Base-by-base conservation (phyloP, 1,139 yeast genomes). In the Lodderomyces margitis region DNA sequence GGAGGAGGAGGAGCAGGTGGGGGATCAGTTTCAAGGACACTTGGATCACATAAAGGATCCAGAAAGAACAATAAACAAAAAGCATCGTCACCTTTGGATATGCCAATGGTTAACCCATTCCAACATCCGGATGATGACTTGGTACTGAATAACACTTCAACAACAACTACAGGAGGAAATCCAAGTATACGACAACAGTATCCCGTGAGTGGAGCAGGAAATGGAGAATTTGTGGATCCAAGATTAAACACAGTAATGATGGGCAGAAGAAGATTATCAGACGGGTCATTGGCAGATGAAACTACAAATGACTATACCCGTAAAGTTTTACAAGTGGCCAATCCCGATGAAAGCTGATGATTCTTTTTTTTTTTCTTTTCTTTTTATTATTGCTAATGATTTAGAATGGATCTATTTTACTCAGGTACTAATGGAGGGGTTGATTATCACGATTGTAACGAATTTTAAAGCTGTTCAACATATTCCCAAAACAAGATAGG, bases 281-380 rank as follows among this genome's bases (percentile, higher is more conserved):
- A 83, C 55, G 91, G 89, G 11, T 77, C 86, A 19, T 69, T 85
- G 47, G 91, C 88, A 11, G 94, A 85, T 58, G 89, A 84, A 49
- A 77, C 86, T 10, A 19, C 21, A 8, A 21, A 20, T 12, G 92
- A 85, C 58, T 84, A 84, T 62, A 75, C 84, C 38, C 25, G 31
- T 2, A 83, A 84, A 61, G 79, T 83, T 24, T 66, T 85, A 43
- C 80, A 83, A 47, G 91, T 85, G 20, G 84, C 89, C 35, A 85
- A 84, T 55, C 89, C 91, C 8, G 88, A 82, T 56, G 39, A 50
- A 52, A 43, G 19, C 10, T 28, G 32, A 28, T 23, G 19, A 5
- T 28, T 15, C 5, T 16, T 28, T 7, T 5, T n/a, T 28, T 5
- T 28, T 28, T 7, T 15, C 16, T 4, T 28, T 7, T 15, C 14